Evolutionary conservation across 495 filamentous ascomycete species (phyloP).

Genomic region (Cetradonia linearis): DNA sequence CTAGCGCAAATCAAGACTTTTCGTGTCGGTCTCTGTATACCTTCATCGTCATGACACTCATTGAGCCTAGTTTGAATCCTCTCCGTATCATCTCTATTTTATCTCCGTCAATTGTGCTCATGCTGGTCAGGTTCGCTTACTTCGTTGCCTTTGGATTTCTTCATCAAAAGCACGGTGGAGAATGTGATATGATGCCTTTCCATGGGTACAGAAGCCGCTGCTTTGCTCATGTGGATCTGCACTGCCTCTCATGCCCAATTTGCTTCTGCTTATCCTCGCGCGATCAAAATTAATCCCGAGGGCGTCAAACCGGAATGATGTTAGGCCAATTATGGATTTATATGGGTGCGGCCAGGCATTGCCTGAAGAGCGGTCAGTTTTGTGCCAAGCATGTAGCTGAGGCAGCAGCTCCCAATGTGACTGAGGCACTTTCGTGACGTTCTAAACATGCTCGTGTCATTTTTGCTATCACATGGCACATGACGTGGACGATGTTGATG

Average conservation of each 20-base stretch:
- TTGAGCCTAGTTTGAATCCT: no score
- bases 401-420: no score
- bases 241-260: neutral
- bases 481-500: neutral
- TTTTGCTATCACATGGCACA: neutral
- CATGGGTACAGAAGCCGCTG: neutral
- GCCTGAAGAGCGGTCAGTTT: neutral
- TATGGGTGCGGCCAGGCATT: neutral
- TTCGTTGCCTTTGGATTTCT: no score
- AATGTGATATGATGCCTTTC: no score
- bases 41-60: no score
- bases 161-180: no score
- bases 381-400: neutral
- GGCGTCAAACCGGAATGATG: neutral
- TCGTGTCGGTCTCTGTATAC: no score
- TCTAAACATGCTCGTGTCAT: neutral
- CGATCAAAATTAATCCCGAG: neutral
- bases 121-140: no score
- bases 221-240: neutral
- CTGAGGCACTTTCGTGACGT: neutral
- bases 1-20: no score
- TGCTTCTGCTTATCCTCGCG: neutral
- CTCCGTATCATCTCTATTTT: no score
- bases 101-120: no score
- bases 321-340: neutral